Base-by-base conservation (phyloP, 2,329 filamentous ascomycete genomes). In the Verruconis gallopava region DNA sequence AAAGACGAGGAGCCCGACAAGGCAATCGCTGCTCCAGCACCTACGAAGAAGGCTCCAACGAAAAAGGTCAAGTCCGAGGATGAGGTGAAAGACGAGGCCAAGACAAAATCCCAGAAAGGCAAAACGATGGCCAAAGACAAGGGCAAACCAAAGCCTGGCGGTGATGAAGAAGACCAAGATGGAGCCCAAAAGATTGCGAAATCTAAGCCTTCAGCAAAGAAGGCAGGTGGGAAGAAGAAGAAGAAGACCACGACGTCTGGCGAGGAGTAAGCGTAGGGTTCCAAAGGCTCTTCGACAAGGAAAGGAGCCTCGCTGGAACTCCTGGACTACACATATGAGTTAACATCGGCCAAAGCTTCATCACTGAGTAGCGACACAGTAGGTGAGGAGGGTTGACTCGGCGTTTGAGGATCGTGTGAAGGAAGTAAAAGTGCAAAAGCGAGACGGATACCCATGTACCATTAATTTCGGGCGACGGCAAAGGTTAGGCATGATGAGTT, bases 21-120 rank as follows among this genome's bases (percentile, higher is more conserved):
- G 18, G 25, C 30, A 22, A 30, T 21, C 4, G 37, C 21, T 6
- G 28, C 18, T 5, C 13, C 9, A 14, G 25, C 20, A 11, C 15
- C 37, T 15, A 37, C 30, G 33, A 20, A 45, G 38, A 35, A 42
- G 13, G 19, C 39, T 9, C 30, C 15, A 13, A 32, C 18, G n/a
- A 25, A n/a, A 22, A 40, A 46, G 50, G 42, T 25, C 17, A 34
- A 30, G 5, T 15, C 32, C 21, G 33, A 12, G 14, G 36, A 50
- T 18, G 46, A 45, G 2, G 50, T 47, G 5, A 47, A 41, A 18
- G 14, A 38, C n/a, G 30, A 41, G 32, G n/a, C 19, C 25, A 30
- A 30, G n/a, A n/a, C 25, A 19, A 43, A 43, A 19, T 11, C 41
- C 39, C 9, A 11, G 13, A 12, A 11, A 6, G 40, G 34, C 18